Evolutionary conservation across 2,329 filamentous ascomycete genomes (phyloP), one percentile per base, ranked within the genome.

Genomic region (Mycosphaerella arachidis): DNA sequence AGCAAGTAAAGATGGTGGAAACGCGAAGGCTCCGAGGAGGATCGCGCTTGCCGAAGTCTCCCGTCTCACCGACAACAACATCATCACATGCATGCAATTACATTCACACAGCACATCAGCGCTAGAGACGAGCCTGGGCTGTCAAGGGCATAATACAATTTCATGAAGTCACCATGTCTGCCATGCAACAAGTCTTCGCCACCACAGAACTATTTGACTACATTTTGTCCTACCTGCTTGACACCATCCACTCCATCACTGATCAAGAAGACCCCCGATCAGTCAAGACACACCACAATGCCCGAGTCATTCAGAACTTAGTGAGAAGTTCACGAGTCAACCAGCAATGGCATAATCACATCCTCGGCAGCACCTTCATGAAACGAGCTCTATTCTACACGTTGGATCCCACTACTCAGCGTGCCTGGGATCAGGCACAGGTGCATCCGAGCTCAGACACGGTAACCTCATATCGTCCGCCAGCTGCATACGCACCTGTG

Each of bases 181-280:
- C 54, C 12, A 48, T 48, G 40, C 27, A 33, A n/a, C 54, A 56
- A 24, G 56, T 60, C 20, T 62, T 69, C 50, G 61, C 58, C 46
- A 67, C 62, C 20, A 53, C 67, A 1, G 67, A 69, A 46, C 59
- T 69, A 1, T 59, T 68, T 10, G 67, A 69, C 43, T 31, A 63
- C n/a, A 13, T 40, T 52, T 9, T 55, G 52, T 5, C 55, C 62
- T 67, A 35, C 52, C 16, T 68, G 2, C 12, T 60, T 4, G 53
- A 33, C 31, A 58, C 65, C 1, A 50, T 66, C 2, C 53, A 55
- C 35, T 45, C 62, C 24, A 24, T 67, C n/a, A 35, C 63, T 1
- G 60, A 65, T 33, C 53, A 56, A 30, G 65, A 66, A 54, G 65
- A 69, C 48, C 66, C 67, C n/a, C 55, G 66, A 7, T 67, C 67